Percentiles rank a stretch among this genome's conserved stretches.
phyloP scores from a whole-genome alignment of 495 filamentous ascomycete species.

The Paragyromitra xinjiangensis region DNA sequence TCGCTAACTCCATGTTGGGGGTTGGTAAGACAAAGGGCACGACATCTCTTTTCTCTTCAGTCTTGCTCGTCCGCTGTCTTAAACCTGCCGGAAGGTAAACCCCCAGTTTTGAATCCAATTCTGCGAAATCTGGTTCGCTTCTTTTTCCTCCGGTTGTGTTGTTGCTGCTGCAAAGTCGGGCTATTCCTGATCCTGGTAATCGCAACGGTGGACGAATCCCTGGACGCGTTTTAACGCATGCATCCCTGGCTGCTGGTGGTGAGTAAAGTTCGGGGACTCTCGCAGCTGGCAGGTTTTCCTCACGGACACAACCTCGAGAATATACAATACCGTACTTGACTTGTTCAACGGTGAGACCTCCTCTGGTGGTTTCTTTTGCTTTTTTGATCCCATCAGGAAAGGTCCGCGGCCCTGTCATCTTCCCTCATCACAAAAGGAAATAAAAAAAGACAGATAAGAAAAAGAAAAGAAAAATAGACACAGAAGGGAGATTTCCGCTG shows the following conservation, averaged over 20 bases:
- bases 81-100: not conserved
- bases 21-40: constrained; percentile 8
- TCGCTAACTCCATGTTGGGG: not conserved
- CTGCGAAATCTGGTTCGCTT: constrained; percentile 2
- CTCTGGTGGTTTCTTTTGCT: not conserved
- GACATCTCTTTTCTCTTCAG: constrained; percentile 13
- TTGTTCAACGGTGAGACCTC: constrained; percentile 16
- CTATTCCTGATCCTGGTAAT: not conserved
- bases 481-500: not conserved
- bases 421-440: constrained; percentile 27
- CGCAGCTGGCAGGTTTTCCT: not conserved
- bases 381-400: not conserved
- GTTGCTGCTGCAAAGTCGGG: not conserved
- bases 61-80: not conserved
- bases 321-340: not conserved
- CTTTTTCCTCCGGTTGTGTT: constrained; percentile 2
- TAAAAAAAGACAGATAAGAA: constrained; percentile 18
- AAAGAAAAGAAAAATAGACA: constrained; percentile 16
- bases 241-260: not conserved
- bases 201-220: constrained; percentile 9
- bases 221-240: constrained; percentile 15
- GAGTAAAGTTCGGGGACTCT: constrained; percentile 22
- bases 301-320: no score
- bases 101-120: not conserved
- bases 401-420: constrained; percentile 16